phyloP scores from a whole-genome alignment of 2,329 filamentous ascomycete genomes.

The Bimuria novae-zelandiae region DNA sequence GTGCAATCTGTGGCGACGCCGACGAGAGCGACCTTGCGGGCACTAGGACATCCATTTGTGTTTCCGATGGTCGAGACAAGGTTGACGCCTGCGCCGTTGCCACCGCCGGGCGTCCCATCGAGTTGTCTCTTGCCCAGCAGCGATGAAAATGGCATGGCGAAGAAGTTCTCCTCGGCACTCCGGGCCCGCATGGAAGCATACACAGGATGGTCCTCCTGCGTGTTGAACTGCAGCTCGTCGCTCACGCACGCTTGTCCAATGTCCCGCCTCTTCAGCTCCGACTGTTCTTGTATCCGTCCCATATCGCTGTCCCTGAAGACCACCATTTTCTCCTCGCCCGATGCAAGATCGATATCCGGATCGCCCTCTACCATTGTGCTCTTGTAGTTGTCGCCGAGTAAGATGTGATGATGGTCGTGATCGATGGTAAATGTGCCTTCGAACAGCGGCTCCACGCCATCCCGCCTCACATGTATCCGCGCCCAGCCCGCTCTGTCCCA shows the following conservation, averaged over 20 bases:
- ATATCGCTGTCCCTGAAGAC: conserved; percentile 93
- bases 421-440: conserved; percentile 85
- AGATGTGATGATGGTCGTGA: conserved; percentile 84
- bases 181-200: conserved; percentile 58
- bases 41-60: conserved; percentile 81
- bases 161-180: conserved; percentile 53
- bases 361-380: conserved; percentile 65
- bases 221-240: conserved; percentile 80
- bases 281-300: conserved; percentile 50
- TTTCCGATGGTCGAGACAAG: conserved; percentile 78
- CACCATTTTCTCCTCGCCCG: conserved; percentile 76
- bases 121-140: conserved; percentile 73
- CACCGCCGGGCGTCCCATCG: conserved; percentile 69
- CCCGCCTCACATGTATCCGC: conserved; percentile 74
- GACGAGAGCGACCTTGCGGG: conserved; percentile 88
- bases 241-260: conserved; percentile 64
- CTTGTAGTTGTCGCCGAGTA: conserved; percentile 74
- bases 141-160: conserved; percentile 64
- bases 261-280: conserved; percentile 66
- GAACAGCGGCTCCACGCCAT: conserved; percentile 80
- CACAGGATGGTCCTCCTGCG: conserved; percentile 71
- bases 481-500: conserved; percentile 90
- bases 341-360: conserved; percentile 60
- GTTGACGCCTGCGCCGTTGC: conserved; percentile 81
- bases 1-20: conserved; percentile 93